Percentiles rank a stretch among this genome's conserved stretches.
Evolutionary conservation across 1,284 basidiomycete species (phyloP).

Genomic region (Prillingera fragicola): DNA sequence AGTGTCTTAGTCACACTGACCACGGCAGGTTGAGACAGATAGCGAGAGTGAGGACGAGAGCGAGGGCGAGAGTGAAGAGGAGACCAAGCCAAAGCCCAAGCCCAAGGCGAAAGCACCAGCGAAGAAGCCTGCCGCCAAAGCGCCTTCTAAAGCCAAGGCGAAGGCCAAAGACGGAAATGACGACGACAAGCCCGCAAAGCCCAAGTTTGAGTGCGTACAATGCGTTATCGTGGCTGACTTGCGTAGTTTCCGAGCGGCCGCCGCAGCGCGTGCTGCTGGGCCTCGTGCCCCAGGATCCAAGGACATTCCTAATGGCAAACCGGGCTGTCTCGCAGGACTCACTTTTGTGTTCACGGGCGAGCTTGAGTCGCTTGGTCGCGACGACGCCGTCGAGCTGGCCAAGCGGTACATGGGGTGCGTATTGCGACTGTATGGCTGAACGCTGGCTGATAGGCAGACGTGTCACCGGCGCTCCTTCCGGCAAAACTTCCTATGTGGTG

Average conservation of each 20-base stretch:
- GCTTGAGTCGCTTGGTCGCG: slow-evolving; percentile 74
- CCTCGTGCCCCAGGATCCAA: slow-evolving; percentile 65
- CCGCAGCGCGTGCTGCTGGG: slow-evolving; percentile 61
- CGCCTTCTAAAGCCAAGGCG: slow-evolving; percentile 2
- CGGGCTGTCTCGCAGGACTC: slow-evolving; percentile 78
- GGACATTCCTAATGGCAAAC: slow-evolving; percentile 67
- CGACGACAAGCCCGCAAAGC: slow-evolving; percentile 27
- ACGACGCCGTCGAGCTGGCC: slow-evolving; percentile 79
- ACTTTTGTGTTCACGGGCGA: slow-evolving; percentile 96
- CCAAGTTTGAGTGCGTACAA: slow-evolving; percentile 43
- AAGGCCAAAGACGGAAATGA: slow-evolving; percentile 14
- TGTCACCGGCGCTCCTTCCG: slow-evolving; percentile 80
- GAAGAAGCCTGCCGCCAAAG: slow-evolving; percentile 11
- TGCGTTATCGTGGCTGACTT: slow-evolving; percentile 5
- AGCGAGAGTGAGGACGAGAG: slow-evolving; percentile 6
- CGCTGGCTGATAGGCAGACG: slow-evolving; percentile 51
- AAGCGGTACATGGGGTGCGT: slow-evolving; percentile 87
- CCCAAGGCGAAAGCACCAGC: too few relatives aligned
- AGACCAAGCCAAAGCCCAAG: slow-evolving; percentile 26
- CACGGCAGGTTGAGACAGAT: background rate
- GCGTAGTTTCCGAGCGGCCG: slow-evolving; percentile 53
- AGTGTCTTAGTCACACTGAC: too few relatives aligned
- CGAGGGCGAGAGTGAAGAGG: slow-evolving; percentile 34
- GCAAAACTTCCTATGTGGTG: slow-evolving; percentile 84
- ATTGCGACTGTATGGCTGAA: background rate